Base-by-base conservation (phyloP, 169 alveolate genomes). In the Hammondia hammondi region DNA sequence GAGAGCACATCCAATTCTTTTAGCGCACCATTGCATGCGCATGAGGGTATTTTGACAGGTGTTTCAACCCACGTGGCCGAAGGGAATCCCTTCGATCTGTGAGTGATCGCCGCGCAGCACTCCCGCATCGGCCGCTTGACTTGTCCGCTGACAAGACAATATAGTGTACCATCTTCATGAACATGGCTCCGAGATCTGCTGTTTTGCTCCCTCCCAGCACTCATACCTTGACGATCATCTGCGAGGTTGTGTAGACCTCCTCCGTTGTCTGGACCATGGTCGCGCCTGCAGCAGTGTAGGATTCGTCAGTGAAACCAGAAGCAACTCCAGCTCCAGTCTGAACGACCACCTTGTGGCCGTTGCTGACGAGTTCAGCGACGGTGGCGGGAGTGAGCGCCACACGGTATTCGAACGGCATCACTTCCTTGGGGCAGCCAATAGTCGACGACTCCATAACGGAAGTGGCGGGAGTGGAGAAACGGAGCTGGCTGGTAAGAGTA, bases 361-460 rank as follows among this genome's bases (percentile, higher is more conserved):
- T 32, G 43, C 19, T 24, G 48, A 39, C 45, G 48, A 88, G 81
- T 61, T 93, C 96, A 29, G 43, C 21, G 29, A 81, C 82, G 19
- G 27, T 35, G 57, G 96, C 82, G 29, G 96, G 96, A 7, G 96
- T 93, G 14, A 93, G 37, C 14, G 77, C 48, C 73, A 93, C 96
- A 52, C 88, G 96, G 81, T 35, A 87, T 35, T 88, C 91, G 39
- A 9, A 67, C 10, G 77, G 77, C 77, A 67, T 67, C 5, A 27
- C 32, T 67, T 67, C 77, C 77, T 67, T 67, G 6, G 77, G 77
- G 32, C 77, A 67, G 32, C 77, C 77, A 67, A 67, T 67, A 7
- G 77, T 67, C 32, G 32, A 67, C 21, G 32, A 14, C 77, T 67
- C 77, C n/a, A 29, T 27, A 21, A 67, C 77, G 32, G 77, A 6